Evolutionary conservation across 1,284 basidiomycete species (phyloP).

Genomic region (Grifola frondosa): DNA sequence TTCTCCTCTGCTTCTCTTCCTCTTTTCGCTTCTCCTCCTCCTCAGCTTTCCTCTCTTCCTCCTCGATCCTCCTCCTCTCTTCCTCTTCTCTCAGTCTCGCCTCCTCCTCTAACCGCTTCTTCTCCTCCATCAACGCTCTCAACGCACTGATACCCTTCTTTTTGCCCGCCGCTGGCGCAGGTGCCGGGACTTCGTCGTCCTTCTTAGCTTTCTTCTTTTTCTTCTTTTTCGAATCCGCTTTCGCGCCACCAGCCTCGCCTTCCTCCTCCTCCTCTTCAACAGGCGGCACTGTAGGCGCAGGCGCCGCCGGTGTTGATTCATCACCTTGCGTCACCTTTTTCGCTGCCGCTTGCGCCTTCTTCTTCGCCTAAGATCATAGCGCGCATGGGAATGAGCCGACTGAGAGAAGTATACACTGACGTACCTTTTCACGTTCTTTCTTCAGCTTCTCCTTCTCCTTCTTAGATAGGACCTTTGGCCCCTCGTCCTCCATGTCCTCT

Average conservation of each 20-base stretch:
- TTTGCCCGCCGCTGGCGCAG: slow-evolving; percentile 40
- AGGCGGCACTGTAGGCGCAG: slow-evolving; percentile 28
- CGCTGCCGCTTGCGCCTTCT: slow-evolving; percentile 88
- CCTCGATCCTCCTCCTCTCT: slow-evolving; percentile 75
- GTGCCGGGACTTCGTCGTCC: slow-evolving; percentile 60
- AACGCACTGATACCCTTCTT: slow-evolving; percentile 78
- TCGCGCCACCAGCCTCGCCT: slow-evolving; percentile 45
- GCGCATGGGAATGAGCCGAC: background rate
- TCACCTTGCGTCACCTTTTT: slow-evolving; percentile 60
- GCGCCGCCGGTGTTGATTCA: slow-evolving; percentile 26
- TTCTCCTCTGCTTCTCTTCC: slow-evolving; percentile 82
- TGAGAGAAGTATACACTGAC: slow-evolving; percentile 14
- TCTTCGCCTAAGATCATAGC: slow-evolving; percentile 71
- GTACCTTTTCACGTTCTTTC: slow-evolving; percentile 91
- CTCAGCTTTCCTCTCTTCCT: slow-evolving; percentile 75
- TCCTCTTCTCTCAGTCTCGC: slow-evolving; percentile 67
- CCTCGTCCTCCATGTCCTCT: slow-evolving; percentile 42
- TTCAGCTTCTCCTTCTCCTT: slow-evolving; percentile 94
- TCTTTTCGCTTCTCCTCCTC: slow-evolving; percentile 78
- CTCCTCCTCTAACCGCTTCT: slow-evolving; percentile 85
- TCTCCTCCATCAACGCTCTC: slow-evolving; percentile 87
- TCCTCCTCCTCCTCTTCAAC: slow-evolving; percentile 56
- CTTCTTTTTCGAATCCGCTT: slow-evolving; percentile 77
- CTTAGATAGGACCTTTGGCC: slow-evolving; percentile 72
- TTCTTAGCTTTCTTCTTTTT: slow-evolving; percentile 88